Percentiles rank a stretch among this genome's conserved stretches.
phyloP scores from a whole-genome alignment of 805 yeast species.

The Pichia gijzeniarum region DNA sequence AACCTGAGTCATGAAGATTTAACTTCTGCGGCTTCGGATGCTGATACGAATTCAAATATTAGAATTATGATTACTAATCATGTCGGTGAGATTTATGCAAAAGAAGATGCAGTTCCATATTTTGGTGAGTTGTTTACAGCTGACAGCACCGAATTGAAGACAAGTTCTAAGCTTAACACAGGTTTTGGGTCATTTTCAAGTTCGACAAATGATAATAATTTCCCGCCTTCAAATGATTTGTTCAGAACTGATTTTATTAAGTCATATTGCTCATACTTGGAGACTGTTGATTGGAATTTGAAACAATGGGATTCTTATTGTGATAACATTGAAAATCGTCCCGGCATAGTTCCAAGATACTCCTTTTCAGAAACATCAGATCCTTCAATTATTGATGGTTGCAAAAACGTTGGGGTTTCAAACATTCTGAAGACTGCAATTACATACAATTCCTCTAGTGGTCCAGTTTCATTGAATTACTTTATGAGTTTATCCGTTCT shows the following conservation, averaged over 20 bases:
- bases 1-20: not conserved
- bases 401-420: slow-evolving; percentile 11
- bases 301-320: slow-evolving; percentile 79
- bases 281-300: slow-evolving; percentile 64
- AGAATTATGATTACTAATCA: slow-evolving; percentile 86
- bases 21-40: not conserved
- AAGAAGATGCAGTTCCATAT: slow-evolving; percentile 76
- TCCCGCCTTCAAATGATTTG: not conserved
- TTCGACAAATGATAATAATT: slow-evolving; percentile 14
- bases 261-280: slow-evolving; percentile 60
- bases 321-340: slow-evolving; percentile 18
- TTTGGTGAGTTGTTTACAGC: slow-evolving; percentile 75
- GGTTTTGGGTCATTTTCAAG: not conserved
- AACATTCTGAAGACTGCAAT: slow-evolving; percentile 33
- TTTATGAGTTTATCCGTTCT: slow-evolving; percentile 59
- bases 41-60: slow-evolving; percentile 2
- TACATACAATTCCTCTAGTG: slow-evolving; percentile 34
- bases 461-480: slow-evolving; percentile 42
- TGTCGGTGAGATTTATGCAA: slow-evolving; percentile 68
- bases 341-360: slow-evolving; percentile 1
- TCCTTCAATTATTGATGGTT: not conserved
- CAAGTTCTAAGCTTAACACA: not conserved
- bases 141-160: slow-evolving; percentile 1
- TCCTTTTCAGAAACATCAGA: slow-evolving; percentile 13
- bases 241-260: slow-evolving; percentile 26